A percentile compares a stretch with the other conserved stretches of the same genome.
Conservation (phyloP, 164 flowering plant species). For the Magnolia kwangsiensis region DNA sequence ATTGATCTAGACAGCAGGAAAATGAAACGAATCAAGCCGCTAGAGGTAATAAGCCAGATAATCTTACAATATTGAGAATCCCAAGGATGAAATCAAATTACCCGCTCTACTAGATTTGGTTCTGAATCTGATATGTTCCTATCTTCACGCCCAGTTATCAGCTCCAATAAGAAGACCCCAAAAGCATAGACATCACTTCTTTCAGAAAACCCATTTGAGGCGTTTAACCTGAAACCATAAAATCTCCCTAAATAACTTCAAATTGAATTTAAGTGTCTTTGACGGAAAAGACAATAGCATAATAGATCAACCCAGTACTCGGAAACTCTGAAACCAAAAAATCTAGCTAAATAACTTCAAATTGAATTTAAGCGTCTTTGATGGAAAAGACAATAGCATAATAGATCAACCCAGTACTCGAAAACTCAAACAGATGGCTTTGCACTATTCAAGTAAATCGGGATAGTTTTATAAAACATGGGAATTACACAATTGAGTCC, state of each 20-base stretch:
- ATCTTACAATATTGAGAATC: background rate
- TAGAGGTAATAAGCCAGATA: background rate
- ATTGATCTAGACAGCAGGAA: background rate
- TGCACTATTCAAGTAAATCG: background rate
- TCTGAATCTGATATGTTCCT: slow-evolving; percentile 15
- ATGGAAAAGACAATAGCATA: too few relatives aligned
- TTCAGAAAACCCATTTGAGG: slow-evolving; percentile 19
- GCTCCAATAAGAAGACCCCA: slow-evolving; percentile 45
- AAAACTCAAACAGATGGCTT: background rate
- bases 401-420: too few relatives aligned
- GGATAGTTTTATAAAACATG: too few relatives aligned
- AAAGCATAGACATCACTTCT: slow-evolving; percentile 43
- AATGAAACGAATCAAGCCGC: background rate
- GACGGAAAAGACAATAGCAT: too few relatives aligned
- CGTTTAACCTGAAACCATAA: slow-evolving; percentile 19
- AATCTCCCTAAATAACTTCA: background rate
- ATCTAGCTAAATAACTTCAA: background rate
- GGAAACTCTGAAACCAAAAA: background rate
- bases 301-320: too few relatives aligned
- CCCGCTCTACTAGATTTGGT: slow-evolving; percentile 29
- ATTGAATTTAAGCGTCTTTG: background rate
- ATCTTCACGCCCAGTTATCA: slow-evolving; percentile 36
- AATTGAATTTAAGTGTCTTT: background rate
- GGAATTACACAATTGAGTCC: background rate
- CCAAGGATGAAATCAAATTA: slow-evolving; percentile 7